phyloP scores from a whole-genome alignment of 2,329 filamentous ascomycete genomes.

The Ascochyta pisi region DNA sequence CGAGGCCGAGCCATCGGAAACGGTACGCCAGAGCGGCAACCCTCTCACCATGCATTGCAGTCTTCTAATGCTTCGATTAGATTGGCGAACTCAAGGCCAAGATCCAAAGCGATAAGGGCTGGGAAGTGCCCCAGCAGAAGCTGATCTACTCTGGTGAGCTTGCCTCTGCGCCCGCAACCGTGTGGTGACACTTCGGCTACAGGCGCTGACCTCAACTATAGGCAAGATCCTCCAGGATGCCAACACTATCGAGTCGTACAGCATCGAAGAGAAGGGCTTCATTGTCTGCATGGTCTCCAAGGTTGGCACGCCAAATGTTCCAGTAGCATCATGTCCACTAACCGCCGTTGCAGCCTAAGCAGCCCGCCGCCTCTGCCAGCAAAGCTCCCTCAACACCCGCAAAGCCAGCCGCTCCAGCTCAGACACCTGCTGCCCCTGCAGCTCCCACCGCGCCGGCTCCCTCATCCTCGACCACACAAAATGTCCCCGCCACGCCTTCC shows the following conservation, averaged over 20 bases:
- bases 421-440: conserved; percentile 63
- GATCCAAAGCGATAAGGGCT: conserved; percentile 90
- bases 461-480: conserved; percentile 57
- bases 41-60: conserved; percentile 22
- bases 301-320: conserved; percentile 59
- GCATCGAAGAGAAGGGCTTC: conserved; percentile 99
- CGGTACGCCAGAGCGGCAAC: conserved; percentile 62
- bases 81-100: conserved; percentile 91
- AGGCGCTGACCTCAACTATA: conserved; percentile 51
- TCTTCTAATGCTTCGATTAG: conserved; percentile 55
- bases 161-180: conserved; percentile 14
- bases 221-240: conserved; percentile 99
- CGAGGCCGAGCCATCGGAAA: conserved; percentile 90
- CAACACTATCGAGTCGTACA: conserved; percentile 94
- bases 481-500: conserved; percentile 59
- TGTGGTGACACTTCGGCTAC: conserved; percentile 23
- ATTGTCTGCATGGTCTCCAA: conserved; percentile 99
- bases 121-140: conserved; percentile 89
- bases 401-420: conserved; percentile 45
- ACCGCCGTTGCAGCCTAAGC: conserved; percentile 69
- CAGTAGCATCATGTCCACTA: conserved; percentile 20
- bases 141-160: conserved; percentile 93
- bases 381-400: conserved; percentile 65
- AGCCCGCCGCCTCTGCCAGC: conserved; percentile 58
- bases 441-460: conserved; percentile 56